These are phyloP conservation scores for Polysphondylium violaceum DNA, from an alignment of 78 protist species.

Conservation along the genomic window DNA sequence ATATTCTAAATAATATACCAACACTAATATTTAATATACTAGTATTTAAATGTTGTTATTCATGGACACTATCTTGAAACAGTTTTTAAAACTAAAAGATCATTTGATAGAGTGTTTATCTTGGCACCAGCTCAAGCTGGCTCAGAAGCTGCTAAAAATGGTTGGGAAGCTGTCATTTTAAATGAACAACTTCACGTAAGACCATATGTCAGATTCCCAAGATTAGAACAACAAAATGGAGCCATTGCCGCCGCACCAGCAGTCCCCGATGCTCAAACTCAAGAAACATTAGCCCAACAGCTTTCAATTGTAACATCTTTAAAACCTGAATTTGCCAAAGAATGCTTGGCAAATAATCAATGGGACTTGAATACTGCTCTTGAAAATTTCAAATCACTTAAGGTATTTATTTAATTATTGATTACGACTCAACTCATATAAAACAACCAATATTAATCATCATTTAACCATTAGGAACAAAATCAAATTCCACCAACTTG, in stretches of 20 bases:
- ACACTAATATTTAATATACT: not conserved
- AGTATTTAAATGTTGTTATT: constrained; percentile 34
- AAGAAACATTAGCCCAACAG: not conserved
- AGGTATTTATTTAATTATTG: not conserved
- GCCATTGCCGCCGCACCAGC: not conserved
- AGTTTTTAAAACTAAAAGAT: constrained; percentile 26
- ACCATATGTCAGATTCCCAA: constrained; percentile 57
- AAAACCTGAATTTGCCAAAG: constrained; percentile 40
- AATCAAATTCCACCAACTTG: not conserved
- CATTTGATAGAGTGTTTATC: constrained; percentile 43
- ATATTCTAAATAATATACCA: not conserved
- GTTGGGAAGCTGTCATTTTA: constrained; percentile 70
- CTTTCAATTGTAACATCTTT: constrained; percentile 1
- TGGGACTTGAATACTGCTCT: constrained; percentile 15
- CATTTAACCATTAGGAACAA: not conserved
- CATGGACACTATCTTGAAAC: constrained; percentile 61
- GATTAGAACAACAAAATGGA: constrained; percentile 34
- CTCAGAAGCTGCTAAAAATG: constrained; percentile 63
- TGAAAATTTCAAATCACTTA: constrained; percentile 16
- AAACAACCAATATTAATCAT: not conserved
- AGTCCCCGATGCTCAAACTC: not conserved
- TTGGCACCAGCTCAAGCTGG: constrained; percentile 52
- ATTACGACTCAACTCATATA: not conserved
- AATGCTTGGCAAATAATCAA: not conserved
- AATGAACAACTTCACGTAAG: constrained; percentile 69